Percentiles rank a stretch among this genome's conserved stretches.
These are phyloP conservation scores for Geosiphon pyriformis DNA, from an alignment of 192 early-diverging fungal species.

Conservation along the genomic window DNA sequence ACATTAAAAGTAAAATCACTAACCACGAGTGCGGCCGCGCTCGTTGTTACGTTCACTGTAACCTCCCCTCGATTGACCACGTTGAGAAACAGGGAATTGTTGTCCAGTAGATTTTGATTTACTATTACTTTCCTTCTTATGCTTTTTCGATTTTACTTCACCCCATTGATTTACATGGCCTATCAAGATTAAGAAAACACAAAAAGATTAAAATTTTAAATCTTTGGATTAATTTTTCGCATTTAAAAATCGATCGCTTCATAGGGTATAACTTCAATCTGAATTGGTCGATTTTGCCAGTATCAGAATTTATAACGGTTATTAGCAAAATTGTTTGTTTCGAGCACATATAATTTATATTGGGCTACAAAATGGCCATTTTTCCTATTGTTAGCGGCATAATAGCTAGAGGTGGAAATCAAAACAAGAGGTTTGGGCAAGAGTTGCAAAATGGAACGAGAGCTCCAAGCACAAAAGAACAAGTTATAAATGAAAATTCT, in stretches of 20 bases:
- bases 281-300: background rate
- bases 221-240: no score
- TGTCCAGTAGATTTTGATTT: conserved; percentile 49
- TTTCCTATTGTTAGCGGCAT: background rate
- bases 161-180: conserved; percentile 80
- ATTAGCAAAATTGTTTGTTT: no score
- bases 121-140: conserved; percentile 51
- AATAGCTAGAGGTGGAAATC: background rate
- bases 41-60: conserved; percentile 26
- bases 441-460: no score
- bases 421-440: background rate
- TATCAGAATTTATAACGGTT: background rate
- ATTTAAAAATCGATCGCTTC: no score
- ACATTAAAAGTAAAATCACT: background rate
- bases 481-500: no score
- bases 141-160: conserved; percentile 74
- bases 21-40: conserved; percentile 17
- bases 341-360: no score
- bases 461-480: no score
- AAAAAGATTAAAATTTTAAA: conserved; percentile 22
- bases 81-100: conserved; percentile 40
- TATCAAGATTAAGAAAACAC: conserved; percentile 31
- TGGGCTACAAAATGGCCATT: background rate
- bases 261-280: no score
- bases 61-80: conserved; percentile 63